Base-by-base conservation (phyloP, 1,284 basidiomycete species). In the Sanguinoderma infundibulare region DNA sequence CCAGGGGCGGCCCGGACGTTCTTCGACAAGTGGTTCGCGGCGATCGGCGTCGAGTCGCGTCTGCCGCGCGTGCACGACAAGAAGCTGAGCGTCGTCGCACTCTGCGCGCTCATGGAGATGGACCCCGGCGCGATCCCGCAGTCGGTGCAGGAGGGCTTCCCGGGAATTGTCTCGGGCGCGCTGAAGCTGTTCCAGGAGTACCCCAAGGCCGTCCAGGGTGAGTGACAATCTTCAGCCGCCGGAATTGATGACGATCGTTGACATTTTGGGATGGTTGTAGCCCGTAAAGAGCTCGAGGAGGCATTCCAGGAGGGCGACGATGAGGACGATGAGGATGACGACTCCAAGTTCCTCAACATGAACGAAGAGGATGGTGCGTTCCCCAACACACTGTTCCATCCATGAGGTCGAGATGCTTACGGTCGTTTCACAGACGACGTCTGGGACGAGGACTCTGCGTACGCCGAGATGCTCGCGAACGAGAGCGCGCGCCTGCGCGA, bases 11-110 rank as follows among this genome's bases (percentile, higher is more conserved):
- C 89, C 1, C 85, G 86, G 44, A 69, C 75, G 17, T 93, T 96
- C 80, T 95, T 97, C 72, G 86, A 92, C 68, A 81, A 81, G 64
- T 95, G 93, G 90, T 93, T 94, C 69, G 83, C 76, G 8, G 84
- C 86, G 15, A 90, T 95, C 73, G 86, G 85, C 59, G 77, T 78
- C 52, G 80, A 87, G 24, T 78, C 81, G 32, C 83, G 82, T 53
- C 81, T 95, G 47, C 91, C 91, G 3, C 84, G 94, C n/a, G 93
- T 96, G 39, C 94, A 97, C 73, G 94, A 96, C 75, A 95, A 95
- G 83, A 95, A 93, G 75, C 80, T 97, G 59, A 87, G 86, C 63
- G 84, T 95, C 54, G 74, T 92, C 61, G 87, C 94, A 9, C 77
- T 96, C 62, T 92, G 87, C 65, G 85, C 87, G 40, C 73, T 94